phyloP scores from a whole-genome alignment of 495 filamentous ascomycete genomes.

The Beverwykella pulmonaria region DNA sequence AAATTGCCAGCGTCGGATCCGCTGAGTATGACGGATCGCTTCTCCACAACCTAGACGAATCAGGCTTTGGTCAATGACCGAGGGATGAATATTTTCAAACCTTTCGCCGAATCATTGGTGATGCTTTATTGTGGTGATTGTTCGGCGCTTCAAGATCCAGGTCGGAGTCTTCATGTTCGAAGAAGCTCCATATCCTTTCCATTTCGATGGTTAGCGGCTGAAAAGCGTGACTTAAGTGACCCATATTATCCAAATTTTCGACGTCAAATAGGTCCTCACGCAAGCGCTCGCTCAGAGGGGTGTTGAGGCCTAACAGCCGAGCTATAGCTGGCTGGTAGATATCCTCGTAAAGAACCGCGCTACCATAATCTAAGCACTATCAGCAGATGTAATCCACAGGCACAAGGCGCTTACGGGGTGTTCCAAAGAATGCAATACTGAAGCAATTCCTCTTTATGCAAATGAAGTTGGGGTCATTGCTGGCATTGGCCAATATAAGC shows the following conservation, averaged over 20 bases:
- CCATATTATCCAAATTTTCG: constrained; percentile 7
- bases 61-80: neutral
- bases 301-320: neutral
- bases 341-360: constrained; percentile 11
- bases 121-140: neutral
- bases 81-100: neutral
- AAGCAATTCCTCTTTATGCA: constrained; percentile 13
- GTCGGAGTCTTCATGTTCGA: constrained; percentile 1
- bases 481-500: constrained; percentile 11
- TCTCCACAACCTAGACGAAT: constrained; percentile 7
- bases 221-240: constrained; percentile 6
- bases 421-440: constrained; percentile 21
- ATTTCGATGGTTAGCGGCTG: constrained; percentile 10
- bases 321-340: constrained; percentile 1
- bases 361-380: constrained; percentile 15
- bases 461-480: neutral
- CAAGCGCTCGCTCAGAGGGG: constrained; percentile 1
- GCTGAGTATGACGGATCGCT: neutral
- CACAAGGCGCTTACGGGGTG: constrained; percentile 4
- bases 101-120: neutral
- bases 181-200: constrained; percentile 21
- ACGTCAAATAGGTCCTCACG: constrained; percentile 2
- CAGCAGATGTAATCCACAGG: neutral
- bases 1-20: neutral
- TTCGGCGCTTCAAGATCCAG: neutral